Evolutionary conservation across 2,329 filamentous ascomycete species (phyloP).

Genomic region (Epichloe festucae): DNA sequence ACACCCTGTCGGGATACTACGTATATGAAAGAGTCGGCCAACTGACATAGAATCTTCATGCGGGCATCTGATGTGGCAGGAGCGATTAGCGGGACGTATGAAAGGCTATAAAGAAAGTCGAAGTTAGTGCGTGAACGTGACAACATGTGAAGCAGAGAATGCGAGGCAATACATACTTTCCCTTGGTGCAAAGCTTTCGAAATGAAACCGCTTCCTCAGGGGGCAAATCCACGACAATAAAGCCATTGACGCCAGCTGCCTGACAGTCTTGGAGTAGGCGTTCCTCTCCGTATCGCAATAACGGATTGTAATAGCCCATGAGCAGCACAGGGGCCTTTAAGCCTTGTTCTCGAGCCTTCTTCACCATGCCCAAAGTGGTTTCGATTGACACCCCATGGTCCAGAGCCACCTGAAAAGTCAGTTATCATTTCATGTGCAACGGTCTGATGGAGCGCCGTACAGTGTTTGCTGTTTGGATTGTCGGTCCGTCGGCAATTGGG

Average conservation of each 20-base stretch:
- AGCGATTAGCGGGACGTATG: slow-evolving; percentile 93
- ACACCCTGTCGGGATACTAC: slow-evolving; percentile 96
- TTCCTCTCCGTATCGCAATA: slow-evolving; percentile 90
- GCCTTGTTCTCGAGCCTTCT: slow-evolving; percentile 63
- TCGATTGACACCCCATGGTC: slow-evolving; percentile 77
- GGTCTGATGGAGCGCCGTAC: slow-evolving; percentile 26
- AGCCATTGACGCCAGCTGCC: slow-evolving; percentile 79
- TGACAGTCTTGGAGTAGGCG: slow-evolving; percentile 73
- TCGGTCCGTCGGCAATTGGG: slow-evolving; percentile 93
- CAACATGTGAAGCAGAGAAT: not conserved
- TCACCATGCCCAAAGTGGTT: slow-evolving; percentile 70
- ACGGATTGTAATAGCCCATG: slow-evolving; percentile 98
- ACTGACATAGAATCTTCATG: slow-evolving; percentile 91
- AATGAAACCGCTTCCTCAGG: slow-evolving; percentile 93
- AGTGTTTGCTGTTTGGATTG: slow-evolving; percentile 91
- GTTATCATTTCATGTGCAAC: not conserved
- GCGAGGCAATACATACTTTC: slow-evolving; percentile 40
- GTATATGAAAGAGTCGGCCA: slow-evolving; percentile 98
- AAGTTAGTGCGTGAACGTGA: not conserved
- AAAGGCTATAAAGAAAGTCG: slow-evolving; percentile 42
- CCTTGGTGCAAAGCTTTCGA: slow-evolving; percentile 67
- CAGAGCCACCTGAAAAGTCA: slow-evolving; percentile 46
- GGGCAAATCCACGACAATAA: slow-evolving; percentile 95
- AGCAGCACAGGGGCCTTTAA: slow-evolving; percentile 74
- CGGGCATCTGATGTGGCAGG: slow-evolving; percentile 83